phyloP scores from a whole-genome alignment of 2,329 filamentous ascomycete species.

The Geosmithia putterillii region DNA sequence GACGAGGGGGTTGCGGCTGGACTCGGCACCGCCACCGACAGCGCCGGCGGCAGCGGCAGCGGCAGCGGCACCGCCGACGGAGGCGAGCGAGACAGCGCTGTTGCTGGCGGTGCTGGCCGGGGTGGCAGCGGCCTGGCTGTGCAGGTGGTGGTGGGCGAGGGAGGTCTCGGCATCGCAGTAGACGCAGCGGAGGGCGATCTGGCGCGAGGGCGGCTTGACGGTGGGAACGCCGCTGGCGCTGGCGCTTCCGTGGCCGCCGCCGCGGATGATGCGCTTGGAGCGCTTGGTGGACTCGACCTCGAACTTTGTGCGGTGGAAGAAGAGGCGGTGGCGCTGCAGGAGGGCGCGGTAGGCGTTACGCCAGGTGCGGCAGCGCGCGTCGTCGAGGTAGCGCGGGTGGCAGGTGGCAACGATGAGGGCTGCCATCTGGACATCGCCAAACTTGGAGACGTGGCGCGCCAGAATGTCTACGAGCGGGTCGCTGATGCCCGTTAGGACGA shows the following conservation, averaged over 20 bases:
- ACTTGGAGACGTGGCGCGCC: constrained; percentile 62
- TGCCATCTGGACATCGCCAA: constrained; percentile 68
- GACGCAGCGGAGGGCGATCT: constrained; percentile 64
- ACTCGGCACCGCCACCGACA: constrained; percentile 9
- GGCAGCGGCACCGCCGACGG: not conserved
- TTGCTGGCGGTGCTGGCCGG: not conserved
- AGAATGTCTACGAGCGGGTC: constrained; percentile 63
- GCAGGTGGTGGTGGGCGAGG: constrained; percentile 23
- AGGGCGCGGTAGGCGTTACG: constrained; percentile 59
- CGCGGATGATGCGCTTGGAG: constrained; percentile 41
- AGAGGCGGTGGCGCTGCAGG: constrained; percentile 59
- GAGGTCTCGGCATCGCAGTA: constrained; percentile 58
- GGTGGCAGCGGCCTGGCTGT: not conserved
- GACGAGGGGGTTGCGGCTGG: constrained; percentile 39
- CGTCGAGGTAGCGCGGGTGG: constrained; percentile 64
- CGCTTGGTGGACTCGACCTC: constrained; percentile 64
- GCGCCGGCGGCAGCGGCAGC: constrained; percentile 4
- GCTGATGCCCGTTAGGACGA: constrained; percentile 66
- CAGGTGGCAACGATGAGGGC: constrained; percentile 64
- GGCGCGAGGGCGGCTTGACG: constrained; percentile 51
- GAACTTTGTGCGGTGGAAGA: constrained; percentile 65
- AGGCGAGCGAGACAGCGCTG: too few relatives aligned
- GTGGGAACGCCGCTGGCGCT: constrained; percentile 50
- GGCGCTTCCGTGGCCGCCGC: not conserved
- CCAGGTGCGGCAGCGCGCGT: constrained; percentile 64